Evolutionary conservation across 1,139 yeast genomes (phyloP).

Genomic region (Nakaseomyces delphensis): DNA sequence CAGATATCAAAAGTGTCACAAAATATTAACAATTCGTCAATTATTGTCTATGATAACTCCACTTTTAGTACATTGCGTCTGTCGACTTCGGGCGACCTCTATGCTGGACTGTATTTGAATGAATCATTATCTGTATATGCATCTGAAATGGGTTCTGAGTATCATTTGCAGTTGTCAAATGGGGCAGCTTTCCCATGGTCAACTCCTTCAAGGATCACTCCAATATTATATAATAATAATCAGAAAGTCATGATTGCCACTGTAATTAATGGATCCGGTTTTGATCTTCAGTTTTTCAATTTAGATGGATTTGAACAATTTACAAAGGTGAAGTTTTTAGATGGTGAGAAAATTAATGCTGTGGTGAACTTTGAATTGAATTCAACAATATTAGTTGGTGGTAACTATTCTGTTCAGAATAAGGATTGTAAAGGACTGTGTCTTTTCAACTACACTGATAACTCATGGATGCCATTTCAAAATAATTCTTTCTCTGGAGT

Average conservation of each 20-base stretch:
- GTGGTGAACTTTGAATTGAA: slow-evolving; percentile 46
- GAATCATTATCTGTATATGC: slow-evolving; percentile 23
- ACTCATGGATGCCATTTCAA: slow-evolving; percentile 44
- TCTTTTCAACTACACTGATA: slow-evolving; percentile 49
- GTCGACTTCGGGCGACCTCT: slow-evolving; percentile 8
- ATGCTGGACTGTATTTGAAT: slow-evolving; percentile 24
- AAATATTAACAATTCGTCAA: slow-evolving; percentile 8
- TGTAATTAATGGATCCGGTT: slow-evolving; percentile 12
- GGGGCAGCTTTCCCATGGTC: slow-evolving; percentile 9
- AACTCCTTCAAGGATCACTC: slow-evolving; percentile 14
- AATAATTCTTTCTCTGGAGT: slow-evolving; percentile 43
- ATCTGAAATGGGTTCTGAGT: slow-evolving; percentile 26
- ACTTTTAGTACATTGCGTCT: slow-evolving; percentile 12
- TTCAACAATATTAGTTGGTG: slow-evolving; percentile 60
- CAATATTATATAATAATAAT: slow-evolving; percentile 16
- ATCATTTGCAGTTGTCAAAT: slow-evolving; percentile 34
- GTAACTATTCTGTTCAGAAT: slow-evolving; percentile 58
- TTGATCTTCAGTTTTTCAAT: slow-evolving; percentile 18
- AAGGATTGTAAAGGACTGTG: slow-evolving; percentile 58
- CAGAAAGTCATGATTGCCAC: slow-evolving; percentile 16
- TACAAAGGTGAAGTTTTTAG: slow-evolving; percentile 22
- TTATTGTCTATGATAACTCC: slow-evolving; percentile 11
- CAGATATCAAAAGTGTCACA: slow-evolving; percentile 13
- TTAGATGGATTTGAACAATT: slow-evolving; percentile 17
- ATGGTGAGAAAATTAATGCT: slow-evolving; percentile 40